Percentiles rank a stretch among this genome's conserved stretches.
Evolutionary conservation across 2,329 filamentous ascomycete genomes (phyloP).

Genomic region (Cytospora leucostoma): DNA sequence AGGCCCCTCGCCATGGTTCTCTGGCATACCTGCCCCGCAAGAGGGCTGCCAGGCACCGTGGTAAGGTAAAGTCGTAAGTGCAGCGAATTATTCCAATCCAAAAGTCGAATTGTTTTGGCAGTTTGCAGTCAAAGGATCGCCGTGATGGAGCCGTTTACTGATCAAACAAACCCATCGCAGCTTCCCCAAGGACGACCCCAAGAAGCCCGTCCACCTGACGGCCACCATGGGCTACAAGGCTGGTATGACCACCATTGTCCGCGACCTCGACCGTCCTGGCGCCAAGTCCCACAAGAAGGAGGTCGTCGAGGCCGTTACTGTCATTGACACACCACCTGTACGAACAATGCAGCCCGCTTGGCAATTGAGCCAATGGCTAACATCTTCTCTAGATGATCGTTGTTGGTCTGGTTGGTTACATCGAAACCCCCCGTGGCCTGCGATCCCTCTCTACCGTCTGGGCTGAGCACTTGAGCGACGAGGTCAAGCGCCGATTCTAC

Average conservation of each 20-base stretch:
- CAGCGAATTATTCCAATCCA: constrained; percentile 25
- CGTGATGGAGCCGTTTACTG: constrained; percentile 10
- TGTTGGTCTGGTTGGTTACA: constrained; percentile 99
- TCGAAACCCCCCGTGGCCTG: constrained; percentile 98
- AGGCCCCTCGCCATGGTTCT: constrained; percentile 94
- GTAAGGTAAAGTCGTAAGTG: constrained; percentile 97
- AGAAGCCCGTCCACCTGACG: constrained; percentile 99
- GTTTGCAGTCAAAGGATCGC: not conserved
- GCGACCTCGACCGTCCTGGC: constrained; percentile 97
- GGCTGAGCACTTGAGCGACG: constrained; percentile 98
- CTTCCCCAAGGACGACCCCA: constrained; percentile 99
- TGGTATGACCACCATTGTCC: constrained; percentile 99
- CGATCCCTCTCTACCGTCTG: constrained; percentile 99
- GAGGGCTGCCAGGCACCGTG: constrained; percentile 90
- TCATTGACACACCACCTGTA: constrained; percentile 95
- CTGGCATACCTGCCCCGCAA: constrained; percentile 87
- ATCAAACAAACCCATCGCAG: constrained; percentile 46
- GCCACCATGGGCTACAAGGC: constrained; percentile 99
- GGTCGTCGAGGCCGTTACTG: constrained; percentile 83
- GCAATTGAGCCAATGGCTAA: constrained; percentile 71
- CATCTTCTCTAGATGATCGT: constrained; percentile 88
- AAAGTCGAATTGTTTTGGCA: not conserved
- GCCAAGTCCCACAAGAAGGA: constrained; percentile 99
- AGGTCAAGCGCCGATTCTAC: constrained; percentile 99
- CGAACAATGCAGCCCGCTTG: constrained; percentile 81